A percentile compares a stretch with the other conserved stretches of the same genome.
phyloP scores from a whole-genome alignment of 2,329 filamentous ascomycete species.

The Polytolypa hystricis region DNA sequence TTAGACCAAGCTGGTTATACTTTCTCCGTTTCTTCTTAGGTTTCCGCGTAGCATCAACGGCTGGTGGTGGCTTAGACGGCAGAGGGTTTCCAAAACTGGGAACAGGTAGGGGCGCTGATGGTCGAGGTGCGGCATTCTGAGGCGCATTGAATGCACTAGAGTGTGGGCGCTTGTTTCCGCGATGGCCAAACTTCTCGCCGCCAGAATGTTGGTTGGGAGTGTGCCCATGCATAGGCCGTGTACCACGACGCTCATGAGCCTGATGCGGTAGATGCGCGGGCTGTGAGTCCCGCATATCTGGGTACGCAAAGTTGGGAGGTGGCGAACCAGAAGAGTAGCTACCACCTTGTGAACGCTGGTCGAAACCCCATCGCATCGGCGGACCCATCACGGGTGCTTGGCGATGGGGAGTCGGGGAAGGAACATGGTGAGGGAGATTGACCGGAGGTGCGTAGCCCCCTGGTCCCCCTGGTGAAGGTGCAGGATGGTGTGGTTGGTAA shows the following conservation, averaged over 20 bases:
- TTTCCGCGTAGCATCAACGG: constrained; percentile 24
- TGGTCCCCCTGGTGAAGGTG: constrained; percentile 10
- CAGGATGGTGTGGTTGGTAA: constrained; percentile 18
- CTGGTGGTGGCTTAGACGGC: constrained; percentile 32
- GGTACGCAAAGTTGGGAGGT: constrained; percentile 37
- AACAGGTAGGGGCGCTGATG: constrained; percentile 32
- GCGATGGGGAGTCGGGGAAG: constrained; percentile 4
- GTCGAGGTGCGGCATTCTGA: constrained; percentile 15
- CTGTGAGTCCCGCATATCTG: constrained; percentile 22
- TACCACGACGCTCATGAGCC: constrained; percentile 6
- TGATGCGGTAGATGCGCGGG: constrained; percentile 5
- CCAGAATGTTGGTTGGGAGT: constrained; percentile 11
- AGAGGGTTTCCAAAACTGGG: constrained; percentile 35
- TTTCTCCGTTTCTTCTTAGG: constrained; percentile 32
- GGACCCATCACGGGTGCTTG: constrained; percentile 42
- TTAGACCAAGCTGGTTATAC: constrained; percentile 38
- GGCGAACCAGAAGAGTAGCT: constrained; percentile 25
- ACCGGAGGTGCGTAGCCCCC: constrained; percentile 9
- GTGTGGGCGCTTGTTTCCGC: constrained; percentile 27
- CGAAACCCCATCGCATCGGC: constrained; percentile 46
- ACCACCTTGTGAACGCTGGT: constrained; percentile 14
- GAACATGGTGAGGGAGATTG: constrained; percentile 15
- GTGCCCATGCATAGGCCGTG: constrained; percentile 16
- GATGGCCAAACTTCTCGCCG: constrained; percentile 14
- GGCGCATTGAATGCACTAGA: constrained; percentile 19